A percentile compares a stretch with the other conserved stretches of the same genome.
phyloP scores from a whole-genome alignment of 352 stramenopile genomes.

The Phytophthora meadii region DNA sequence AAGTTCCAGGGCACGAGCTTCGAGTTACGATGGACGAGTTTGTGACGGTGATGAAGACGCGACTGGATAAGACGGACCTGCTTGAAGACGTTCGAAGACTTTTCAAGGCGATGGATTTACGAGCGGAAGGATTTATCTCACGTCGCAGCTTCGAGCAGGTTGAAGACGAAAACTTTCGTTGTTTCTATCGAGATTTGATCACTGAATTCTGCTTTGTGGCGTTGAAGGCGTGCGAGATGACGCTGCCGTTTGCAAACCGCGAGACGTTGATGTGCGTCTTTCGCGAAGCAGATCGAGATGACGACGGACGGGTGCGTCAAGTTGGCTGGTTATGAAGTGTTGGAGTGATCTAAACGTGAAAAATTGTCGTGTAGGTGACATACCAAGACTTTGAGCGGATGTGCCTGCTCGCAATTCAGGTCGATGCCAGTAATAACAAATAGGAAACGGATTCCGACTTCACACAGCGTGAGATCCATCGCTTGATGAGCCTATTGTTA shows the following conservation, averaged over 20 bases:
- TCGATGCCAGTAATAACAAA: constrained; percentile 37
- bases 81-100: constrained; percentile 59
- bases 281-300: constrained; percentile 61
- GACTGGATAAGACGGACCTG: constrained; percentile 53
- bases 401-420: constrained; percentile 51
- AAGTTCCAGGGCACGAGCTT: constrained; percentile 15
- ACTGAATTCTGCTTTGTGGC: not conserved
- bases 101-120: constrained; percentile 75
- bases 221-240: constrained; percentile 40
- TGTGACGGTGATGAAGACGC: constrained; percentile 35
- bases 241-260: constrained; percentile 47
- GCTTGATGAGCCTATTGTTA: no score
- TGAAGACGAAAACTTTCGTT: not conserved
- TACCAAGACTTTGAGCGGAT: constrained; percentile 76
- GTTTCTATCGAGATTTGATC: not conserved
- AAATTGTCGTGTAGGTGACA: constrained; percentile 46
- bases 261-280: constrained; percentile 49
- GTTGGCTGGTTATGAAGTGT: not conserved
- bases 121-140: constrained; percentile 70
- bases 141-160: constrained; percentile 60
- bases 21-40: constrained; percentile 41
- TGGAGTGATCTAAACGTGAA: not conserved
- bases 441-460: constrained; percentile 28
- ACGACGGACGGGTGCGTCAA: constrained; percentile 52
- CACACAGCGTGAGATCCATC: not conserved